Evolutionary conservation across 495 filamentous ascomycete genomes (phyloP).

Genomic region (Polyplosphaeria fusca): DNA sequence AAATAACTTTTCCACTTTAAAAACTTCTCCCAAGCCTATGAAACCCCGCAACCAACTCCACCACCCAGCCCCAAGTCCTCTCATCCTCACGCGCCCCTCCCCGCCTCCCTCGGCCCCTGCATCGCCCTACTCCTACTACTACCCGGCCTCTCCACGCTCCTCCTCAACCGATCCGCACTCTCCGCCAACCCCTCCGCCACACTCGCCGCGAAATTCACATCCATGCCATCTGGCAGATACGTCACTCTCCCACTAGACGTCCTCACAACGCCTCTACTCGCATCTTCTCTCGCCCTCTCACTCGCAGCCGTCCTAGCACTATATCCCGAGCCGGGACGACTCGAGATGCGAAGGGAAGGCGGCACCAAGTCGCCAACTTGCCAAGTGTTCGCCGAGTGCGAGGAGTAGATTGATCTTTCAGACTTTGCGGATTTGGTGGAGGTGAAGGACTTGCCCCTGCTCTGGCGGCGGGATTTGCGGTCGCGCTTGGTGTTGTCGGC

Average conservation of each 20-base stretch:
- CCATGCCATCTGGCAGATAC: not conserved
- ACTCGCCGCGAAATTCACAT: not conserved
- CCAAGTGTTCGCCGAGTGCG: not conserved
- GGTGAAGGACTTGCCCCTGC: not conserved
- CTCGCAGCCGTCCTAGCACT: not conserved
- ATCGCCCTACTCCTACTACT: no score
- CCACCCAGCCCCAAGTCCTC: no score
- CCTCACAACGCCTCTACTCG: not conserved
- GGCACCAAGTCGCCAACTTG: not conserved
- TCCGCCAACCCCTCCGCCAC: slow-evolving; percentile 15
- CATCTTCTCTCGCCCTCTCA: not conserved
- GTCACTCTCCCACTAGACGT: not conserved
- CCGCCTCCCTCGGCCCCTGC: no score
- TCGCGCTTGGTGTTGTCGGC: not conserved
- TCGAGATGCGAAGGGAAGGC: not conserved
- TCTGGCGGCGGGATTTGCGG: not conserved
- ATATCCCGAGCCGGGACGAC: not conserved
- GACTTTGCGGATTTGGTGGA: not conserved
- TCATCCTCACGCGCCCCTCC: no score
- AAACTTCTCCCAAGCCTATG: no score
- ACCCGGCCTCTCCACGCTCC: no score
- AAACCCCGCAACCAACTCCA: no score
- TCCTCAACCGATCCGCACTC: not conserved
- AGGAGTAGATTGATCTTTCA: not conserved
- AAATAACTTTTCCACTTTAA: no score